These are phyloP conservation scores for Ilyonectria robusta DNA, from an alignment of 2,329 filamentous ascomycete species.

Conservation along the genomic window DNA sequence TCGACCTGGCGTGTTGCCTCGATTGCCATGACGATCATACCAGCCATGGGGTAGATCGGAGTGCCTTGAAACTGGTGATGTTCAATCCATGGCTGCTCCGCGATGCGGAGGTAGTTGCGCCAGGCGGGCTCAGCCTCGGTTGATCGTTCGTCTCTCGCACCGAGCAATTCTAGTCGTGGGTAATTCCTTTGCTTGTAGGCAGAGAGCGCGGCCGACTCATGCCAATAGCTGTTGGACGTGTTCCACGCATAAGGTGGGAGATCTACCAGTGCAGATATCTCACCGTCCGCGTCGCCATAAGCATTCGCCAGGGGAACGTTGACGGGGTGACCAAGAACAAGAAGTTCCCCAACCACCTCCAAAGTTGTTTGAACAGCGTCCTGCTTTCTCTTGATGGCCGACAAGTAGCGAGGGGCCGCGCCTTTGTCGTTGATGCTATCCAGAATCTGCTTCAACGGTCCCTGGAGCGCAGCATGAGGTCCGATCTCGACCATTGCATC, in stretches of 20 bases:
- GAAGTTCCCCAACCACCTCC: too few species aligned
- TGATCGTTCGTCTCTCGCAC: not conserved
- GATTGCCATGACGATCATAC: constrained; percentile 18
- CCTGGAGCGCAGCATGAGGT: constrained; percentile 37
- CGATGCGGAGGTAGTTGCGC: constrained; percentile 7
- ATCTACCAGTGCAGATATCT: too few species aligned
- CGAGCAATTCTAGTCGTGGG: not conserved
- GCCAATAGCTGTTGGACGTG: too few species aligned
- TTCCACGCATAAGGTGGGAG: too few species aligned
- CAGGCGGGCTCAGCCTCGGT: constrained; percentile 2
- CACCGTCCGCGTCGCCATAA: too few species aligned
- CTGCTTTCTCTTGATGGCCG: too few species aligned
- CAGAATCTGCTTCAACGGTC: constrained; percentile 37
- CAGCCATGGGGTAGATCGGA: constrained; percentile 20
- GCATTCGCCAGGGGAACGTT: too few species aligned
- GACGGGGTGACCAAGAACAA: too few species aligned
- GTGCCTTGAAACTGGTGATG: constrained; percentile 18
- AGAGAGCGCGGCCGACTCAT: too few species aligned
- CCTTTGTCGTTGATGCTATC: not conserved
- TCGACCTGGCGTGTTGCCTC: constrained; percentile 13
- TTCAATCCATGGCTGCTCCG: constrained; percentile 18
- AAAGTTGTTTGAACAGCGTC: too few species aligned
- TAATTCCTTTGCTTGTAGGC: not conserved
- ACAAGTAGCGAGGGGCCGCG: too few species aligned
- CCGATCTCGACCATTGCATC: constrained; percentile 41